Conservation (phyloP, 768 basidiomycete genomes). For the Suillus brevipes region DNA sequence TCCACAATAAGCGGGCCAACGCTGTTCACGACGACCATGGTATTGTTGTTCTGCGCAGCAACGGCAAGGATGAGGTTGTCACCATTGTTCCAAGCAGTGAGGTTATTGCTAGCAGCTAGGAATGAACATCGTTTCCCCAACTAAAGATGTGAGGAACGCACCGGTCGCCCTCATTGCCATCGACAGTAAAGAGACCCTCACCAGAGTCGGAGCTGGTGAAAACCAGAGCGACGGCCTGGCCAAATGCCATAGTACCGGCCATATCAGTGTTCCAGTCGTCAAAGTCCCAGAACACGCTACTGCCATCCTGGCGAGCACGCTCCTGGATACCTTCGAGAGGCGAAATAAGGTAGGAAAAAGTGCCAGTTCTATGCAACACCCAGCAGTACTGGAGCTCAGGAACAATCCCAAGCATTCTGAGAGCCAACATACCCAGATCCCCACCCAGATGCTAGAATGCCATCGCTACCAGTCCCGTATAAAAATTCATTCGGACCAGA, state of each 20-base stretch:
- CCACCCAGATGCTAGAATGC: conserved; percentile 85
- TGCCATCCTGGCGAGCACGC: conserved; percentile 61
- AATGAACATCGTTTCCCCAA: neutral
- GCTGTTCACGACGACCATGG: conserved; percentile 29
- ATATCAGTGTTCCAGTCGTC: conserved; percentile 62
- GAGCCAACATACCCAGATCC: conserved; percentile 58
- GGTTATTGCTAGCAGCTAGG: conserved; percentile 47
- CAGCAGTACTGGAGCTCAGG: neutral
- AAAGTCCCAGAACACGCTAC: conserved; percentile 60
- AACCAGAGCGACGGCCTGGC: conserved; percentile 63
- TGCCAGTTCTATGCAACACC: conserved; percentile 45
- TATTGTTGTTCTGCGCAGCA: conserved; percentile 46
- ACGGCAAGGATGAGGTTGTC: conserved; percentile 71
- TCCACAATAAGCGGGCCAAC: conserved; percentile 65
- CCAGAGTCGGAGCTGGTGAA: conserved; percentile 79
- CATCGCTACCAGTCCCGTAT: conserved; percentile 54
- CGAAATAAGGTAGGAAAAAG: conserved; percentile 75
- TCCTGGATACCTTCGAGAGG: conserved; percentile 74
- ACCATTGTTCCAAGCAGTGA: conserved; percentile 74
- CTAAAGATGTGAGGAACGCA: conserved; percentile 22
- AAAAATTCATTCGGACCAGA: conserved; percentile 65
- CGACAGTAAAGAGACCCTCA: conserved; percentile 76
- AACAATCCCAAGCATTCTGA: neutral
- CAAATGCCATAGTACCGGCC: conserved; percentile 46
- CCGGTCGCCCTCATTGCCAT: conserved; percentile 78